Percentiles rank a stretch among this genome's conserved stretches.
These are phyloP conservation scores for Camellia japonica DNA, from an alignment of 148 eudicot species.

Conservation along the genomic window DNA sequence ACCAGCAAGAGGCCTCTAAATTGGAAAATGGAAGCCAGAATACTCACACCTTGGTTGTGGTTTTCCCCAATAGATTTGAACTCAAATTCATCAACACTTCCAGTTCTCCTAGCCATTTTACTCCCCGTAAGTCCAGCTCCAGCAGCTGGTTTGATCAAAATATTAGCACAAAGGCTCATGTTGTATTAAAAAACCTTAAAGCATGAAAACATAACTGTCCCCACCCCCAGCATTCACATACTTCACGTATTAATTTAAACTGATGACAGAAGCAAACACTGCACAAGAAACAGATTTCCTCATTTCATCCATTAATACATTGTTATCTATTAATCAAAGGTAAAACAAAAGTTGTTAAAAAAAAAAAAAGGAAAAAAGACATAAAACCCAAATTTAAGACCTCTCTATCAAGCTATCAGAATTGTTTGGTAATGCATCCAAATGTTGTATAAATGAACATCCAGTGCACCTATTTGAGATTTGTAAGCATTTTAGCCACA, in stretches of 20 bases:
- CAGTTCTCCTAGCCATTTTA: slow-evolving; percentile 91
- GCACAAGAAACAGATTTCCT: not conserved
- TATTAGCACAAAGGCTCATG: slow-evolving; percentile 16
- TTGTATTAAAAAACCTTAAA: not conserved
- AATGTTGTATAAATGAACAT: not conserved
- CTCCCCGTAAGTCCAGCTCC: slow-evolving; percentile 94
- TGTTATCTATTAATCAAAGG: not conserved
- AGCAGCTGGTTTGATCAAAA: slow-evolving; percentile 55
- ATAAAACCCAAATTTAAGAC: not conserved
- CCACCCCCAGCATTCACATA: not conserved
- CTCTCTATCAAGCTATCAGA: not conserved
- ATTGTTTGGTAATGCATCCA: not conserved
- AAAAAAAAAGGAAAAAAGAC: not conserved
- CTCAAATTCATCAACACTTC: slow-evolving; percentile 85
- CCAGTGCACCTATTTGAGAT: not conserved
- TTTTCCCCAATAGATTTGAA: slow-evolving; percentile 79
- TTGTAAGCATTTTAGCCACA: not conserved
- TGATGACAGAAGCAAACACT: not conserved
- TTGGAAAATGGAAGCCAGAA: slow-evolving; percentile 2
- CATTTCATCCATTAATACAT: not conserved
- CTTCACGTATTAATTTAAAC: not conserved
- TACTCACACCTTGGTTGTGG: slow-evolving; percentile 89
- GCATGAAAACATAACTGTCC: not conserved
- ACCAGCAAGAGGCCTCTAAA: not conserved
- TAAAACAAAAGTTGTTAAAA: not conserved